Evolutionary conservation across 768 basidiomycete species (phyloP).

Genomic region (Lentinula edodes): DNA sequence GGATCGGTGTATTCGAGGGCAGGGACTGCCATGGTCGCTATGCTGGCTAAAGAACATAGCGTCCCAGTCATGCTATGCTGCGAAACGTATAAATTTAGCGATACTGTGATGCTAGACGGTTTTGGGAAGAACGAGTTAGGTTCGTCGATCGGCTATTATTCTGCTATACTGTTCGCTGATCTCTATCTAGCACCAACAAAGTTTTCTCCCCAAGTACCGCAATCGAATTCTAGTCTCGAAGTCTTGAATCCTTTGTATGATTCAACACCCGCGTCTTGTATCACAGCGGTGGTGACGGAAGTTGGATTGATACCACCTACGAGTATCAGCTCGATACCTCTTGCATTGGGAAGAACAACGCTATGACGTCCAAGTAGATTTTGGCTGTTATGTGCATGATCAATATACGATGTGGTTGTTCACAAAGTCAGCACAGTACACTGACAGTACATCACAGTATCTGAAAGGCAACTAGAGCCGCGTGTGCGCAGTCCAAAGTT

Average conservation of each 20-base stretch:
- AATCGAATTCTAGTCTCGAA: constrained; percentile 53
- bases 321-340: constrained; percentile 79
- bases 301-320: constrained; percentile 93
- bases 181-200: constrained; percentile 27
- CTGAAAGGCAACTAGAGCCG: too few relatives aligned
- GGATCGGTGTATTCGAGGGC: constrained; percentile 92
- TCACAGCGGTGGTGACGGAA: constrained; percentile 96
- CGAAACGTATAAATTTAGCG: constrained; percentile 98
- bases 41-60: constrained; percentile 87
- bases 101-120: constrained; percentile 86
- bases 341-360: constrained; percentile 53
- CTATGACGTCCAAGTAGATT: constrained; percentile 22
- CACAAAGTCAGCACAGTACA: not conserved
- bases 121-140: constrained; percentile 97
- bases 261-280: constrained; percentile 84
- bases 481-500: too few relatives aligned
- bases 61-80: constrained; percentile 96
- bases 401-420: not conserved
- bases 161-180: not conserved
- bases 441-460: not conserved
- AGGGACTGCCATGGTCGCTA: constrained; percentile 92
- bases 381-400: not conserved
- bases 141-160: constrained; percentile 27
- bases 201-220: constrained; percentile 26
- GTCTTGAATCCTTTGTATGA: constrained; percentile 89